Conservation (phyloP, 2,329 filamentous ascomycete species). For the Talaromyces marneffei region DNA sequence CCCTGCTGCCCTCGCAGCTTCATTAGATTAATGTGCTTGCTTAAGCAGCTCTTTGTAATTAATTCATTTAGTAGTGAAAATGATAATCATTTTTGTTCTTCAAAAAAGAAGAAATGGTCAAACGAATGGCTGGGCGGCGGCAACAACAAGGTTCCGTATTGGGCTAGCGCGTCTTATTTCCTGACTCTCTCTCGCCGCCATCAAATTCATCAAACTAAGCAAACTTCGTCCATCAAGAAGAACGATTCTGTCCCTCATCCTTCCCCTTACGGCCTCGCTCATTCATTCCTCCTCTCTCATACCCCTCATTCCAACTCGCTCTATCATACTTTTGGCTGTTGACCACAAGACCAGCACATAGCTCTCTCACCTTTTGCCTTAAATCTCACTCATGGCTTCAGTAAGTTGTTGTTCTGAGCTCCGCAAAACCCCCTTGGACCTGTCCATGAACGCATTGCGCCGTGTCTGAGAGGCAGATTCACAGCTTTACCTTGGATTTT, state of each 20-base stretch:
- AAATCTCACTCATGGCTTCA: slow-evolving; percentile 41
- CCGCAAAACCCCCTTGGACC: slow-evolving; percentile 16
- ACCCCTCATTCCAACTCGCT: background rate
- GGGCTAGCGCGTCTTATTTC: slow-evolving; percentile 8
- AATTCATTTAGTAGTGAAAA: background rate
- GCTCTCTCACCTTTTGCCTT: slow-evolving; percentile 9
- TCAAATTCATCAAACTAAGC: slow-evolving; percentile 2
- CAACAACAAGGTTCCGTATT: slow-evolving; percentile 4
- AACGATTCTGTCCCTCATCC: slow-evolving; percentile 6
- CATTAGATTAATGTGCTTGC: background rate
- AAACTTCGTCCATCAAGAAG: slow-evolving; percentile 3
- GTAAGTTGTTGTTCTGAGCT: slow-evolving; percentile 28
- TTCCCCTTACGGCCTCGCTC: slow-evolving; percentile 19
- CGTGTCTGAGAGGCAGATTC: background rate
- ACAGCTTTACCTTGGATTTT: background rate
- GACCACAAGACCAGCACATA: slow-evolving; percentile 15
- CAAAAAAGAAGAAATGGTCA: background rate
- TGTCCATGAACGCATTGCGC: slow-evolving; percentile 12
- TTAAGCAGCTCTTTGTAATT: background rate
- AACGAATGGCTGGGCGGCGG: background rate
- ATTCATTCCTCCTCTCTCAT: slow-evolving; percentile 17
- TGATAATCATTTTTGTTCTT: background rate
- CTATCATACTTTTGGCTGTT: slow-evolving; percentile 4
- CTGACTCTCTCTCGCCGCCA: slow-evolving; percentile 4
- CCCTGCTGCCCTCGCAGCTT: background rate